Base-by-base conservation (phyloP, 1,284 basidiomycete genomes). In the Exobasidium cylindrosporum region DNA sequence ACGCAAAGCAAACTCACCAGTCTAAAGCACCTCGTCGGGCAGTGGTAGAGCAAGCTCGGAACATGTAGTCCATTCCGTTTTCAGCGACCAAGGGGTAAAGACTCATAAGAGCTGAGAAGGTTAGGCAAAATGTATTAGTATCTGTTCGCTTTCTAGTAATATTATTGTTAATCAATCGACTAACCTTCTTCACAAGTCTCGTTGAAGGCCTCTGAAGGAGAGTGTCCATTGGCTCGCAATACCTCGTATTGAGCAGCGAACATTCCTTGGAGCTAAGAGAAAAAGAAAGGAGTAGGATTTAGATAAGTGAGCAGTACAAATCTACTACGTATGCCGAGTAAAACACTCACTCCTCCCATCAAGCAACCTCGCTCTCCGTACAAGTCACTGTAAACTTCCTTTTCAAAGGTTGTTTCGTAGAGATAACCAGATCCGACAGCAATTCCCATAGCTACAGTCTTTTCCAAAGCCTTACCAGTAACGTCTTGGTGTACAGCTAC, bases 11-110 rank as follows among this genome's bases (percentile, higher is more conserved):
- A 40, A 40, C 35, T 40, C 35, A 40, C 96, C 96, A 98, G 86
- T 98, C 96, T 55, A 96, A 89, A 52, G 94, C 94, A 80, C 95
- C 96, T 70, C 95, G 93, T 76, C 95, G 93, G 62, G 96, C 96
- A 58, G 96, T 98, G 70, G 95, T 98, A 44, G 96, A 98, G 86
- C 96, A 98, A 53, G 94, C 93, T 67, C 76, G 78, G 74, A 76
- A 97, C 95, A 97, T 97, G 88, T 97, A 97, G 84, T 98, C 95
- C 96, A 97, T 97, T 70, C 90, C 90, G 82, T 96, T 89, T 80
- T 89, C 87, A 76, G 94, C 95, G 76, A 99, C 92, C 80, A 99
- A 84, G 65, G 96, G 95, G 86, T 92, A 97, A 72, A 99, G 88
- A 60, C 93, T 97, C 82, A 97, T 93, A 56, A 96, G 97, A 21